Conservation (phyloP, 179 eudicot genomes). For the Silene vulgaris region DNA sequence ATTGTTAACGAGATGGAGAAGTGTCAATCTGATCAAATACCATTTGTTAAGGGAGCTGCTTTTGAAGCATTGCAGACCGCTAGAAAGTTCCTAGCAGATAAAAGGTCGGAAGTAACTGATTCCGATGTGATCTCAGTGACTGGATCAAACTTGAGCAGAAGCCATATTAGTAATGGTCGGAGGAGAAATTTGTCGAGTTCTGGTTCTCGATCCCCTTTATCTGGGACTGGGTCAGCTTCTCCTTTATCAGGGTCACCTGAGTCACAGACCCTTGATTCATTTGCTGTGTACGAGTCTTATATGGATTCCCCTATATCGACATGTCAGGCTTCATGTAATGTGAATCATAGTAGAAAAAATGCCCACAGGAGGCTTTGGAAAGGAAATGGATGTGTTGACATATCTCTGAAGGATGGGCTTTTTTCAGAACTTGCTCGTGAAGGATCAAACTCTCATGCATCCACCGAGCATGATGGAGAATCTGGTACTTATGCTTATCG, state of each 20-base stretch:
- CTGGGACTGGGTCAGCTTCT: conserved; percentile 51
- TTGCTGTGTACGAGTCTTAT: conserved; percentile 46
- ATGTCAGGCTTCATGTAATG: conserved; percentile 39
- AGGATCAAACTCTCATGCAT: conserved; percentile 26
- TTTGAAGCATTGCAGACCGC: conserved; percentile 86
- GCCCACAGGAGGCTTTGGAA: conserved; percentile 60
- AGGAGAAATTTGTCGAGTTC: conserved; percentile 41
- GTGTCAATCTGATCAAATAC: conserved; percentile 73
- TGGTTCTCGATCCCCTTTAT: conserved; percentile 47
- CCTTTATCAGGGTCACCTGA: conserved; percentile 67
- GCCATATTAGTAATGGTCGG: conserved; percentile 25
- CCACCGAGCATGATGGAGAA: conserved; percentile 36
- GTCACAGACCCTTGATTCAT: conserved; percentile 63
- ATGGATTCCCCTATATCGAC: conserved; percentile 55
- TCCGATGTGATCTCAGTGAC: conserved; percentile 46
- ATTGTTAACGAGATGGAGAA: conserved; percentile 79
- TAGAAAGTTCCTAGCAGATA: conserved; percentile 41
- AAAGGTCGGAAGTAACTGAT: conserved; percentile 47
- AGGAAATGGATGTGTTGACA: conserved; percentile 61
- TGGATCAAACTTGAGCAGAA: conserved; percentile 48
- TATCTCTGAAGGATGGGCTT: conserved; percentile 72
- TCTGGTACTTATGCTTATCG: conserved; percentile 30
- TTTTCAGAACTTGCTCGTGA: conserved; percentile 46
- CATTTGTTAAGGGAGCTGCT: conserved; percentile 84
- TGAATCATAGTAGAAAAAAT: conserved; percentile 33